These are phyloP conservation scores for Podospora fimiseda DNA, from an alignment of 495 filamentous ascomycete species.

Conservation along the genomic window DNA sequence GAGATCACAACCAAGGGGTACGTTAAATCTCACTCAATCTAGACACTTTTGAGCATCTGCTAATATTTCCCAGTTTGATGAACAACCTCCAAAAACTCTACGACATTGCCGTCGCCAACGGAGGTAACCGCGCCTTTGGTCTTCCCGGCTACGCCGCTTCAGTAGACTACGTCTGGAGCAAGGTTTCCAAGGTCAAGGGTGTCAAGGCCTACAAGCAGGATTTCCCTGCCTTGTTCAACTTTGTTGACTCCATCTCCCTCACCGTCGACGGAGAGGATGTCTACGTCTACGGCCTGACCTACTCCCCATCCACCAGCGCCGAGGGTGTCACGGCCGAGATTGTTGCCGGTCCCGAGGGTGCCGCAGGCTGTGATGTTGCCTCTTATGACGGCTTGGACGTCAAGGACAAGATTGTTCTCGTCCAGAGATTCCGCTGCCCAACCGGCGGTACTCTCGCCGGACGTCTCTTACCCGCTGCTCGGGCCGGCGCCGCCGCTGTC, in stretches of 20 bases:
- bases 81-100: constrained; percentile 23
- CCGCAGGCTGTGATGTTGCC: constrained; percentile 30
- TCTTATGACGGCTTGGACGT: constrained; percentile 34
- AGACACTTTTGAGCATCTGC: not conserved
- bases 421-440: constrained; percentile 35
- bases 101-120: constrained; percentile 36
- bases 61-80: constrained; percentile 7
- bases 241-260: constrained; percentile 32
- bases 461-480: constrained; percentile 29
- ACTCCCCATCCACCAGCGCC: constrained; percentile 34
- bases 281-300: constrained; percentile 34
- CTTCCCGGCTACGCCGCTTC: constrained; percentile 40
- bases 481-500: constrained; percentile 33
- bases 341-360: constrained; percentile 31
- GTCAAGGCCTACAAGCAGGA: constrained; percentile 34
- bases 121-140: constrained; percentile 45
- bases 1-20: constrained; percentile 5
- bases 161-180: constrained; percentile 35
- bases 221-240: constrained; percentile 36
- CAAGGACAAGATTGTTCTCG: constrained; percentile 39
- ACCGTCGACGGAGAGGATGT: constrained; percentile 26
- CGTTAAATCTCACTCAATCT: not conserved
- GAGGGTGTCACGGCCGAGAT: constrained; percentile 37
- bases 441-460: constrained; percentile 38
- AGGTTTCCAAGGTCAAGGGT: constrained; percentile 19